Base-by-base conservation (phyloP, 495 filamentous ascomycete species). In the Talaromyces borbonicus region DNA sequence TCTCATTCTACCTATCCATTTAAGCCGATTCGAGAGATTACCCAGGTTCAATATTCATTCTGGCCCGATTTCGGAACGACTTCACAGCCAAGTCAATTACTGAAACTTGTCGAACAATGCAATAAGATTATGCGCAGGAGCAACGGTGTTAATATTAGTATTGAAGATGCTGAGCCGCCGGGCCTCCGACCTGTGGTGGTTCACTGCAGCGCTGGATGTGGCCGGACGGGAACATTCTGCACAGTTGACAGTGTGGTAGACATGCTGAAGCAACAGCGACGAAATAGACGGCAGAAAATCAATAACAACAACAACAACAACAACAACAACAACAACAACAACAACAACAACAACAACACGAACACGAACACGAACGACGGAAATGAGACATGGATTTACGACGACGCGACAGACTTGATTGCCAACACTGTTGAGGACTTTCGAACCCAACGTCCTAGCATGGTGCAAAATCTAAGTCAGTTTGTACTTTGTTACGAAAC, bases 21-120 rank as follows among this genome's bases (percentile, higher is more conserved):
- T 56, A 74, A 78, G 35, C 86, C 86, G 2, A 81, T 95, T 33
- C 83, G 92, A 19, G 89, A 97, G 62, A 86, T 98, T 55, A 95
- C 88, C 0, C 92, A 98, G 48, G 72, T 98, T 2, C 93, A 98
- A 49, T 96, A 95, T 56, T 80, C 87, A 7, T 81, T 79, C 11
- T 98, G 92, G 92, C 92, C 93, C 1, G 92, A 98, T 60, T 95
- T 96, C 57, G 92, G 93, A 27, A 83, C 90, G 0, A 92, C 90
- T 0, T 90, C 92, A 5, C 85, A 90, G 48, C 87, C 92, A 2
- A 73, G 75, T 6, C 87, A 98, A 55, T 74, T 98, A 1, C 71
- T 98, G 2, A 82, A 81, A 7, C 64, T 98, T 14, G 84, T 97
- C 43, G 89, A 95, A 65, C 79, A 93, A 31, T 85, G 83, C 49